A percentile compares a stretch with the other conserved stretches of the same genome.
phyloP scores from a whole-genome alignment of 164 flowering plant genomes.

The Magnolia changhungtana region DNA sequence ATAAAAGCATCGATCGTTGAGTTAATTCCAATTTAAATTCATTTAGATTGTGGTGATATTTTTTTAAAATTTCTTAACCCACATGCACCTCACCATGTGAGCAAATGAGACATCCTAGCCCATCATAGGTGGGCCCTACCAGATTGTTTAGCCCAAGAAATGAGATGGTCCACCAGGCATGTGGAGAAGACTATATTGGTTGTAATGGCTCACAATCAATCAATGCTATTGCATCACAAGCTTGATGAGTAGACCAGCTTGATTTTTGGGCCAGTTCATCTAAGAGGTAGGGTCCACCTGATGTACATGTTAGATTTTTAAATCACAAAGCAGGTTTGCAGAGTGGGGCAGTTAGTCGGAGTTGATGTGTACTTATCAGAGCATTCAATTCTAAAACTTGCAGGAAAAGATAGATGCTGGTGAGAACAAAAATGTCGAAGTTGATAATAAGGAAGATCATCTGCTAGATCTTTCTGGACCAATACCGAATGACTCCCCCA shows the following conservation, averaged over 20 bases:
- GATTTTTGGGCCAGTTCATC: too few relatives aligned
- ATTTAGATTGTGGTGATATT: background rate
- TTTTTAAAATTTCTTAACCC: background rate
- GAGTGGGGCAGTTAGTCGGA: background rate
- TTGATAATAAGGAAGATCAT: background rate
- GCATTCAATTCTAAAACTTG: background rate
- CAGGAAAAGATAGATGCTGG: background rate
- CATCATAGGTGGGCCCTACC: too few relatives aligned
- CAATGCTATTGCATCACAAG: background rate
- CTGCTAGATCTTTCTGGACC: background rate
- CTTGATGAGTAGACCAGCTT: background rate
- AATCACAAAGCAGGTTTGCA: background rate
- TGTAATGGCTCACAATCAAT: too few relatives aligned
- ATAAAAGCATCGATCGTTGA: background rate
- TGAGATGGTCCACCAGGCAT: too few relatives aligned
- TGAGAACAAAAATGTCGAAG: background rate
- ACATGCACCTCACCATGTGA: background rate
- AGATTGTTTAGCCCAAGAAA: too few relatives aligned
- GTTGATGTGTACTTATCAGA: too few relatives aligned
- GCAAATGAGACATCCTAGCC: background rate
- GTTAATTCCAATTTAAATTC: background rate
- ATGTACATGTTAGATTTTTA: background rate
- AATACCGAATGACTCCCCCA: background rate
- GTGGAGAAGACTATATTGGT: too few relatives aligned
- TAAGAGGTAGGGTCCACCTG: background rate